Base-by-base conservation (phyloP, 352 stramenopile genomes). In the Phytophthora macrochlamydospora region DNA sequence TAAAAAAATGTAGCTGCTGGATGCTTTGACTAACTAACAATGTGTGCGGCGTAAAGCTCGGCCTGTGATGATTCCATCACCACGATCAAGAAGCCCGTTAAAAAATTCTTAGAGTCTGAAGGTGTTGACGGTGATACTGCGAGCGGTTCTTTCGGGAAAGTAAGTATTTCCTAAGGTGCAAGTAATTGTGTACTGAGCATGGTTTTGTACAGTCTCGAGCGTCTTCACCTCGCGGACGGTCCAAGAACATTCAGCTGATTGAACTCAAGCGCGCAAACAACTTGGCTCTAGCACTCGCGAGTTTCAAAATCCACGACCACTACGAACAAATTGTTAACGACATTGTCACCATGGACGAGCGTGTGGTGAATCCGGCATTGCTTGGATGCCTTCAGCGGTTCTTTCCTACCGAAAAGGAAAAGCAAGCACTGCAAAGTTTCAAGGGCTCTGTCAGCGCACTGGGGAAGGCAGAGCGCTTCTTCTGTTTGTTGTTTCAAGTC, bases 221-320 rank as follows among this genome's bases (percentile, higher is more conserved):
- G 11, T 91, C 81, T 0, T 94, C 87, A 2, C 84, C 85, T 29
- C 79, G 86, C 14, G 83, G 87, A 13, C 88, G 88, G 29, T 85
- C 79, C 31, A 91, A 89, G 65, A 91, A 80, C 42, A 78, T 93
- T 46, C 85, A 92, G 38, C 55, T 94, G 29, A 82, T 94, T 31
- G 87, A 94, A 8, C 51, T 89, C 30, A 94, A 94, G 46, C 87
- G 85, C 24, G 85, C 84, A 2, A 94, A 94, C 51, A 94, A 94
- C 55, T 56, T 94, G 1, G 79, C 86, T 7, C 73, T 93, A 33
- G 83, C 85, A 29, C 67, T 94, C 8, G 72, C 84, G 7, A 92
- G 78, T 38, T 94, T 93, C 78, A 92, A 92, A 57, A 85, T 94
- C 40, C 69, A 85, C 54, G 74, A 88, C 29, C 71, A 81, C 7